Evolutionary conservation across 2,329 filamentous ascomycete species (phyloP).

Genomic region (Lojkania enalia): DNA sequence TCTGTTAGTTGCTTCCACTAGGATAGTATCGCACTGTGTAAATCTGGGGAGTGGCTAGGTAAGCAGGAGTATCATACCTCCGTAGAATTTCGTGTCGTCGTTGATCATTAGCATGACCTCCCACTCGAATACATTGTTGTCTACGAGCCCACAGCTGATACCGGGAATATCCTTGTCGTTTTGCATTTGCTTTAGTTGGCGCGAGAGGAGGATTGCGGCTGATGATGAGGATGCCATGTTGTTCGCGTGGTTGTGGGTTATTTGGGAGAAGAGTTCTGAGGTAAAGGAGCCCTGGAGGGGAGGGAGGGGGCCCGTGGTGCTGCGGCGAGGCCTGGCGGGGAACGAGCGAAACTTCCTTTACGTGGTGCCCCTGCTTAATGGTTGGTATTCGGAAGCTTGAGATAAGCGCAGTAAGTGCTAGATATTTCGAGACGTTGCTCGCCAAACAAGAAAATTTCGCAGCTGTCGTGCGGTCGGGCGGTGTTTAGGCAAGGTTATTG

Average conservation of each 20-base stretch:
- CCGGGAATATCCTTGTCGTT: slow-evolving; percentile 87
- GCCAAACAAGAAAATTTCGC: too few species aligned
- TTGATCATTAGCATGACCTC: slow-evolving; percentile 99
- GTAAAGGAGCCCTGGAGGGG: slow-evolving; percentile 2
- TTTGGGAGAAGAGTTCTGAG: background rate
- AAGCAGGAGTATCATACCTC: slow-evolving; percentile 70
- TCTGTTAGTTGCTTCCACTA: too few species aligned
- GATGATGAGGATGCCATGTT: slow-evolving; percentile 50
- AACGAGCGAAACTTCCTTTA: too few species aligned
- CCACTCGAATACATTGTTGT: slow-evolving; percentile 93
- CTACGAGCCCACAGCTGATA: slow-evolving; percentile 87
- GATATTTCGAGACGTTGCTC: too few species aligned
- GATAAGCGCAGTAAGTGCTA: too few species aligned
- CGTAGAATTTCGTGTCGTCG: slow-evolving; percentile 91
- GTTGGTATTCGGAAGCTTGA: too few species aligned
- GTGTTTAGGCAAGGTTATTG: too few species aligned
- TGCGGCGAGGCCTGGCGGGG: background rate
- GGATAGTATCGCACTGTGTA: too few species aligned
- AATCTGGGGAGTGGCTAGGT: too few species aligned
- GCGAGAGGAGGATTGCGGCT: slow-evolving; percentile 73
- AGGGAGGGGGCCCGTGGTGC: slow-evolving; percentile 7
- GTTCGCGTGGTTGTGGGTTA: slow-evolving; percentile 11
- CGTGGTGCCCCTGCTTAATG: too few species aligned
- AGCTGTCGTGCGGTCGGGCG: too few species aligned
- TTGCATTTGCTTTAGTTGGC: slow-evolving; percentile 95